A percentile compares a stretch with the other conserved stretches of the same genome.
phyloP scores from a whole-genome alignment of 1,284 basidiomycete genomes.

The Xerocomus amazonicus region DNA sequence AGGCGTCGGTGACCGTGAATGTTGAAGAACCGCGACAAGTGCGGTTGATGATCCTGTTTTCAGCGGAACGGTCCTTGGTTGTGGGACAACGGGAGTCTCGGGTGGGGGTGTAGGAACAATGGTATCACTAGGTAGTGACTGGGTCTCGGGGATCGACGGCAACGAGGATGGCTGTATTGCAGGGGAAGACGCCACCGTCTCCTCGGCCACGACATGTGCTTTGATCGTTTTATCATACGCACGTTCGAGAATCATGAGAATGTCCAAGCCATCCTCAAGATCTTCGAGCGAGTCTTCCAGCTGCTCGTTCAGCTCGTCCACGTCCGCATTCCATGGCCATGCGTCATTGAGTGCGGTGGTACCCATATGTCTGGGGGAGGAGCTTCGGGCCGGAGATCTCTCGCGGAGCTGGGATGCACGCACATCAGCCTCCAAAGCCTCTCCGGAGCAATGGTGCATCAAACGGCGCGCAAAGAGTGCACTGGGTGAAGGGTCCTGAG shows the following conservation, averaged over 20 bases:
- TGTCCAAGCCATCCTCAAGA: conserved; percentile 62
- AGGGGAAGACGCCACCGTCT: conserved; percentile 9
- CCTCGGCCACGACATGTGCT: conserved; percentile 47
- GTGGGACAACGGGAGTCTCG: conserved; percentile 9
- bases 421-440: conserved; percentile 39
- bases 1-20: conserved; percentile 32
- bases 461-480: conserved; percentile 82
- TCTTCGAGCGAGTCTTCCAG: conserved; percentile 56
- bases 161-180: conserved; percentile 10
- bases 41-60: conserved; percentile 67
- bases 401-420: conserved; percentile 15
- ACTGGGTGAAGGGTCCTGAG: conserved; percentile 51
- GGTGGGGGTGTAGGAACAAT: conserved; percentile 9
- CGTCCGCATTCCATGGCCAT: conserved; percentile 37
- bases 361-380: conserved; percentile 25
- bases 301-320: conserved; percentile 41
- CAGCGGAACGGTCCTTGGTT: conserved; percentile 39
- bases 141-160: conserved; percentile 28
- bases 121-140: conserved; percentile 3
- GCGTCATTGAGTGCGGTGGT: conserved; percentile 23
- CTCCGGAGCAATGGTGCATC: conserved; percentile 76
- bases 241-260: conserved; percentile 61
- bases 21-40: conserved; percentile 61
- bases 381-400: conserved; percentile 29
- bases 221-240: conserved; percentile 63